These are phyloP conservation scores for Xylaria venustula DNA, from an alignment of 495 filamentous ascomycete genomes.

Conservation along the genomic window DNA sequence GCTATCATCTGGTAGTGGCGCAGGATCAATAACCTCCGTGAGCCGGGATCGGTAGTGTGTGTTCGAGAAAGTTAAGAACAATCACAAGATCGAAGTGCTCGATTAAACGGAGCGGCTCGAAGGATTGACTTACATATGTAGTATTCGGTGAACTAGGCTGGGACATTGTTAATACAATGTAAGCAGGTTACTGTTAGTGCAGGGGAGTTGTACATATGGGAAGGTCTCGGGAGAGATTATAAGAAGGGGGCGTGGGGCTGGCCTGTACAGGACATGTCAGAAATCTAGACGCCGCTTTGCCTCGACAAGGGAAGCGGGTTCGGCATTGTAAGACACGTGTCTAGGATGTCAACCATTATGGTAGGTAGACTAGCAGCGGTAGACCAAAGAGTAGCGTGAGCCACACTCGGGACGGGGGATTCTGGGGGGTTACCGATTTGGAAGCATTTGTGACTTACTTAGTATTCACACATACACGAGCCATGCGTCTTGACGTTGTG, in stretches of 20 bases:
- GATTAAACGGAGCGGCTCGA: constrained; percentile 7
- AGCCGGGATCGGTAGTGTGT: constrained; percentile 7
- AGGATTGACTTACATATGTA: constrained; percentile 8
- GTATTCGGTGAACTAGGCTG: background rate
- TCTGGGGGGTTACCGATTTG: background rate
- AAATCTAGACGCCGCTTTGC: background rate
- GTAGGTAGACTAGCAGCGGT: too few relatives aligned
- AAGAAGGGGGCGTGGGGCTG: background rate
- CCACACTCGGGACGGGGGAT: background rate
- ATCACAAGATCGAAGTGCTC: background rate
- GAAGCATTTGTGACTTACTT: background rate
- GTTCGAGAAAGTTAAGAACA: background rate
- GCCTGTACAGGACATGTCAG: background rate
- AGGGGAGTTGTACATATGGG: background rate
- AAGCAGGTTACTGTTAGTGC: constrained; percentile 3
- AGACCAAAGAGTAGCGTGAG: constrained; percentile 3
- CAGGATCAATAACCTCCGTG: constrained; percentile 13
- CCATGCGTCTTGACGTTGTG: background rate
- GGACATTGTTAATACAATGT: background rate
- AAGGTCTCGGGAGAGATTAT: background rate
- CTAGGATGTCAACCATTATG: background rate
- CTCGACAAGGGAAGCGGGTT: background rate
- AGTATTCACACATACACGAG: background rate
- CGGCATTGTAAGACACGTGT: constrained; percentile 11
- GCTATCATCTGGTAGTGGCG: constrained; percentile 1